Evolutionary conservation across 164 flowering plant genomes (phyloP).

Genomic region (Nymphaea colorata): DNA sequence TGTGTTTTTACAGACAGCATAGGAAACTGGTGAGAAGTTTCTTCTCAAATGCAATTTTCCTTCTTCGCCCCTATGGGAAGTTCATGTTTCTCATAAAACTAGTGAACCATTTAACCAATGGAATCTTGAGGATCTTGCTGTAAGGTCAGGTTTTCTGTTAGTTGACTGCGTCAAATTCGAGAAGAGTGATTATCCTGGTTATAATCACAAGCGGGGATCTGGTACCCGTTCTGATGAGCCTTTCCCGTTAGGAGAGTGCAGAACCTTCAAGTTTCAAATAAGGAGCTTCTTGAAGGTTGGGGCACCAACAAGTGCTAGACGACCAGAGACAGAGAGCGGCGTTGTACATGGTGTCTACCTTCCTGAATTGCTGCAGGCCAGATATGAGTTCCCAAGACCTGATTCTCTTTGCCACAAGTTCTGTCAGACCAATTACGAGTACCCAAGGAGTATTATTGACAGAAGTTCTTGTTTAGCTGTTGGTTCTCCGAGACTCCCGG

Average conservation of each 20-base stretch:
- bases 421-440: too few relatives aligned
- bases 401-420: too few relatives aligned
- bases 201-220: constrained; percentile 31
- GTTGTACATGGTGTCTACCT: too few relatives aligned
- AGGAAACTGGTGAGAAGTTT: background rate
- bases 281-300: background rate
- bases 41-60: background rate
- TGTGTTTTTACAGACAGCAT: too few relatives aligned
- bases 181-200: constrained; percentile 28
- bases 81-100: constrained; percentile 53
- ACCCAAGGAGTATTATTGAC: too few relatives aligned
- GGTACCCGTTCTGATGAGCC: constrained; percentile 19
- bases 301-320: background rate
- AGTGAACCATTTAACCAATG: constrained; percentile 27
- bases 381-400: background rate
- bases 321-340: too few relatives aligned
- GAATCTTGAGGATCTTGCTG: constrained; percentile 39
- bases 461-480: too few relatives aligned
- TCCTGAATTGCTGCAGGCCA: too few relatives aligned
- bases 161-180: constrained; percentile 21
- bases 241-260: constrained; percentile 24
- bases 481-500: too few relatives aligned
- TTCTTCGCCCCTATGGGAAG: constrained; percentile 25
- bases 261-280: constrained; percentile 27
- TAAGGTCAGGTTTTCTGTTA: constrained; percentile 10